Percentiles rank a stretch among this genome's conserved stretches.
These are phyloP conservation scores for Coprinellus micaceus DNA, from an alignment of 768 basidiomycete genomes.

Conservation along the genomic window DNA sequence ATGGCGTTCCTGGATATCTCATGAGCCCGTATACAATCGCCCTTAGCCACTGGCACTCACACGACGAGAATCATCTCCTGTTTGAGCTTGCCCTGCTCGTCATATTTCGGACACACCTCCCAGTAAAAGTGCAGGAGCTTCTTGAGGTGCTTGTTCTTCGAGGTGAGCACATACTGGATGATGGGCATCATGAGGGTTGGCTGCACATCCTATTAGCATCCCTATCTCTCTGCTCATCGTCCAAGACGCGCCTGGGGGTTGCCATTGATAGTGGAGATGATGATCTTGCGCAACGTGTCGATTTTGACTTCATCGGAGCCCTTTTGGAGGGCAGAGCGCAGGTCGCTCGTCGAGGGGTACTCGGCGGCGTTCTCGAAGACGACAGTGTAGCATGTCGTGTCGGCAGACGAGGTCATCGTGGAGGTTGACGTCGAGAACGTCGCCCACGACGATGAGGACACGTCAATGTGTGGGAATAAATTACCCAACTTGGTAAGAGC, in stretches of 20 bases:
- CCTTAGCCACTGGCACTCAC: slow-evolving; percentile 45
- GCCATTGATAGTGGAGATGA: slow-evolving; percentile 91
- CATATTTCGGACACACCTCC: slow-evolving; percentile 97
- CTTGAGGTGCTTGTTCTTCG: slow-evolving; percentile 93
- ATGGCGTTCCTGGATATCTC: slow-evolving; percentile 75
- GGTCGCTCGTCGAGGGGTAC: slow-evolving; percentile 75
- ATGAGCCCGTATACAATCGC: not conserved
- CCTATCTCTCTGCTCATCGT: not conserved
- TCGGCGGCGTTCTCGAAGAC: slow-evolving; percentile 72
- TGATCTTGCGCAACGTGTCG: slow-evolving; percentile 92
- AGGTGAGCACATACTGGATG: slow-evolving; percentile 97
- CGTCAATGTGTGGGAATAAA: not conserved
- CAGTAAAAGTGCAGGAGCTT: slow-evolving; percentile 94
- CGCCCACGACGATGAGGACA: not conserved
- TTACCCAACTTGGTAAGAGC: not conserved
- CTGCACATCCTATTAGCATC: slow-evolving; percentile 35
- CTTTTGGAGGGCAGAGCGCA: slow-evolving; percentile 83
- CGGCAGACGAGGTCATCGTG: slow-evolving; percentile 41
- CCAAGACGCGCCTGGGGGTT: slow-evolving; percentile 70
- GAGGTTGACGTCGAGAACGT: slow-evolving; percentile 8
- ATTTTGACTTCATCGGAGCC: slow-evolving; percentile 96
- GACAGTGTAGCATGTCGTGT: slow-evolving; percentile 73
- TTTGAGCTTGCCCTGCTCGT: slow-evolving; percentile 95
- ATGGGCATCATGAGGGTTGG: slow-evolving; percentile 95
- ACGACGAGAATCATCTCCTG: slow-evolving; percentile 99